Percentiles rank a stretch among this genome's conserved stretches.
These are phyloP conservation scores for Mycena polygramma DNA, from an alignment of 768 basidiomycete species.

Conservation along the genomic window DNA sequence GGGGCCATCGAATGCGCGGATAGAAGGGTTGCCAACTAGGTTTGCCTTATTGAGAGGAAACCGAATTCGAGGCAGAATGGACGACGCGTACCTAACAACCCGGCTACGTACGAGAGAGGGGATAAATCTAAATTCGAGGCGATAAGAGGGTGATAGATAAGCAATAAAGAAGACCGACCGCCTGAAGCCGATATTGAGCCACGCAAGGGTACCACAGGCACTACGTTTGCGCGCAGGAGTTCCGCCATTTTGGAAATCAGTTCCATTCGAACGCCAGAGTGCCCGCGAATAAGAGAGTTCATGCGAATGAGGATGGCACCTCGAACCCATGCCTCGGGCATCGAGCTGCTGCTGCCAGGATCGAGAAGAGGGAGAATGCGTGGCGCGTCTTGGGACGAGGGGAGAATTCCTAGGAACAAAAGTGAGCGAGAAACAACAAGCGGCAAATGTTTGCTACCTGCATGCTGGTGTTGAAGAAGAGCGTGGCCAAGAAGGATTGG, in stretches of 20 bases:
- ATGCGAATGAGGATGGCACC: slow-evolving; percentile 84
- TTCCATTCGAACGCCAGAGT: slow-evolving; percentile 80
- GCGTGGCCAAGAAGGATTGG: slow-evolving; percentile 73
- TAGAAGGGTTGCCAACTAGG: slow-evolving; percentile 69
- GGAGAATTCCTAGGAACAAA: slow-evolving; percentile 55
- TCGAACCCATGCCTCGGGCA: slow-evolving; percentile 92
- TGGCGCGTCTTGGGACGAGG: slow-evolving; percentile 62
- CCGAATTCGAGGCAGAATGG: background rate
- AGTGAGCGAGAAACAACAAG: background rate
- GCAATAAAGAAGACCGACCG: slow-evolving; percentile 54
- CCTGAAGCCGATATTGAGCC: slow-evolving; percentile 86
- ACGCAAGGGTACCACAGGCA: slow-evolving; percentile 83
- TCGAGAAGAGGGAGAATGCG: slow-evolving; percentile 75
- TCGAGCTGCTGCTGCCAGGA: slow-evolving; percentile 72
- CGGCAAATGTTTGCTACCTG: slow-evolving; percentile 50
- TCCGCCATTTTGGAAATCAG: slow-evolving; percentile 78
- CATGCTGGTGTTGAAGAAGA: slow-evolving; percentile 81
- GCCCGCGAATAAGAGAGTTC: slow-evolving; percentile 86
- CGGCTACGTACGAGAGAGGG: slow-evolving; percentile 74
- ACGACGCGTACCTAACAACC: slow-evolving; percentile 62
- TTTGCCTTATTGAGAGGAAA: background rate
- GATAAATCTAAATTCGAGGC: slow-evolving; percentile 46
- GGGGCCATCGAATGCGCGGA: slow-evolving; percentile 74
- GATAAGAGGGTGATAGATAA: slow-evolving; percentile 20
- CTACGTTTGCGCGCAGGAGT: slow-evolving; percentile 73